Evolutionary conservation across 1,284 basidiomycete genomes (phyloP).

Genomic region (Melampsora abietis-canadensis): DNA sequence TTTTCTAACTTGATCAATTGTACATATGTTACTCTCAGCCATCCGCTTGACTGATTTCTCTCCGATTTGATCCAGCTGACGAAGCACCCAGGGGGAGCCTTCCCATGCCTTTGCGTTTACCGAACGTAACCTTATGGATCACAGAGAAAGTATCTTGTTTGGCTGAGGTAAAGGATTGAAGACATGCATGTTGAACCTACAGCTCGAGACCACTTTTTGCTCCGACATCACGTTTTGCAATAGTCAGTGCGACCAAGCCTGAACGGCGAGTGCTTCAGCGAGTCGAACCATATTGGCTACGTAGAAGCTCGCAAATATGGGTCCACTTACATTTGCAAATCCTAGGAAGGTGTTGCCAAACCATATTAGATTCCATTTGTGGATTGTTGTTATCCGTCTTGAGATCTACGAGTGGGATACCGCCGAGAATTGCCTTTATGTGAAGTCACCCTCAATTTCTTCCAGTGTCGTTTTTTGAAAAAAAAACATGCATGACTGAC

Average conservation of each 20-base stretch:
- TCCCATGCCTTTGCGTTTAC: slow-evolving; percentile 43
- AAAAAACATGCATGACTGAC: neutral
- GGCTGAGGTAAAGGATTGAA: neutral
- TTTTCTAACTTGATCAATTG: slow-evolving; percentile 36
- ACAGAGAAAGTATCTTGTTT: neutral
- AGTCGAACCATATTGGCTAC: neutral
- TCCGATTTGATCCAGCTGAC: slow-evolving; percentile 40
- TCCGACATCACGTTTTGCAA: slow-evolving; percentile 25
- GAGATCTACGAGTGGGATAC: slow-evolving; percentile 33
- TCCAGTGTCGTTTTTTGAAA: neutral
- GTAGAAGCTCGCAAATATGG: neutral
- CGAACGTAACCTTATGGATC: slow-evolving; percentile 28
- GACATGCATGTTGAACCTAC: neutral
- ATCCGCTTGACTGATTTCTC: slow-evolving; percentile 43
- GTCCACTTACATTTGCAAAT: slow-evolving; percentile 40
- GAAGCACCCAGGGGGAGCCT: slow-evolving; percentile 38
- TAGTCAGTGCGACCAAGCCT: slow-evolving; percentile 34
- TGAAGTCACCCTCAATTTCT: neutral
- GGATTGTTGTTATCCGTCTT: slow-evolving; percentile 42
- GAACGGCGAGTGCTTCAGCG: neutral
- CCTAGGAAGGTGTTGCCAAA: slow-evolving; percentile 42
- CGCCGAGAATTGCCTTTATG: slow-evolving; percentile 33
- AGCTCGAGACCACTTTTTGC: slow-evolving; percentile 35
- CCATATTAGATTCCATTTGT: slow-evolving; percentile 39
- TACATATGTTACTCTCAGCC: slow-evolving; percentile 24